These are phyloP conservation scores for Asterella californica DNA, from an alignment of 225 moss, liverwort and hornwort species.

Conservation along the genomic window DNA sequence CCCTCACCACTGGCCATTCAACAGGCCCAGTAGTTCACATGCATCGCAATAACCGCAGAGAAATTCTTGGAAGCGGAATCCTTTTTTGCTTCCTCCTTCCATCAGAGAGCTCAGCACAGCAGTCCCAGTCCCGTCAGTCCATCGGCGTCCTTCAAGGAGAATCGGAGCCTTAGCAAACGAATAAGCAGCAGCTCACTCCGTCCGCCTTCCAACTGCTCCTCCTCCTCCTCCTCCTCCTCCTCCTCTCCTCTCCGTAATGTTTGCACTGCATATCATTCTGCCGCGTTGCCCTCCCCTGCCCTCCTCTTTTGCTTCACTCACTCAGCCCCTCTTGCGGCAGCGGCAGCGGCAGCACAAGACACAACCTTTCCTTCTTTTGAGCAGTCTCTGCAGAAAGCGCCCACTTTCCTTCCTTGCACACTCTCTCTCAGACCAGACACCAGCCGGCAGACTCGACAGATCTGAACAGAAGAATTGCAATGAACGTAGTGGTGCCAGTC, in stretches of 20 bases:
- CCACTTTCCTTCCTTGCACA: too few species aligned
- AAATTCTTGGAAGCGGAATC: slow-evolving; percentile 3
- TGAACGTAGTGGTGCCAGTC: neutral
- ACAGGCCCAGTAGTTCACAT: neutral
- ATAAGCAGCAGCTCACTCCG: neutral
- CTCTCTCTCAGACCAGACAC: too few species aligned
- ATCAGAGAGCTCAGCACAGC: neutral
- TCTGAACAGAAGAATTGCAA: neutral
- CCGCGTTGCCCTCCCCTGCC: neutral
- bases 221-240: neutral
- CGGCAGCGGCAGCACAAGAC: neutral
- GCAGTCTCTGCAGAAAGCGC: neutral
- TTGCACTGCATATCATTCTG: neutral
- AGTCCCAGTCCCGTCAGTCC: neutral
- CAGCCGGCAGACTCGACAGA: neutral
- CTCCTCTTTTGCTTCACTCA: neutral
- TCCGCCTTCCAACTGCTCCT: too few species aligned
- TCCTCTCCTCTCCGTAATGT: neutral
- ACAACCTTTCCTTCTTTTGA: neutral
- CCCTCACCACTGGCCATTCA: neutral
- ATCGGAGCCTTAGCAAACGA: neutral
- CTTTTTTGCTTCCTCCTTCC: slow-evolving; percentile 12
- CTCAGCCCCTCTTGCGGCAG: neutral
- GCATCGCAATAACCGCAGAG: slow-evolving; percentile 9
- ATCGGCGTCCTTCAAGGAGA: slow-evolving; percentile 1